Evolutionary conservation across 331 rosid genomes (phyloP).

Genomic region (Phaseolus coccineus): DNA sequence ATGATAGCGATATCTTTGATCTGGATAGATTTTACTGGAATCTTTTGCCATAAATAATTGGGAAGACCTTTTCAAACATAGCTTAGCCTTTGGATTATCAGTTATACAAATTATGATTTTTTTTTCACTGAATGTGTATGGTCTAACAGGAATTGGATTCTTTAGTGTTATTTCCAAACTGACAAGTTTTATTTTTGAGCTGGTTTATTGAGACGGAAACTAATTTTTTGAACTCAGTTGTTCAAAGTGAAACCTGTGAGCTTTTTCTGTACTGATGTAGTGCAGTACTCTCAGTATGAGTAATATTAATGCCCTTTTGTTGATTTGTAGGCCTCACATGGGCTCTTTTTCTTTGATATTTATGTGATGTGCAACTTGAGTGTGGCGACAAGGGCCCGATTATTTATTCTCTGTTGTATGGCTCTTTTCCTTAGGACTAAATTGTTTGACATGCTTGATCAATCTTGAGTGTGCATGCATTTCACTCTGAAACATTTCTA

Average conservation of each 20-base stretch:
- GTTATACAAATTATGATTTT: constrained; percentile 18
- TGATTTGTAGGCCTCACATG: background rate
- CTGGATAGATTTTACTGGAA: constrained; percentile 20
- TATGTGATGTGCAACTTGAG: background rate
- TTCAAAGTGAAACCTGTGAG: background rate
- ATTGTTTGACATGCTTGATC: constrained; percentile 22
- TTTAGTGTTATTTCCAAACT: constrained; percentile 16
- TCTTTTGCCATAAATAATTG: constrained; percentile 5
- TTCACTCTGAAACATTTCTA: background rate
- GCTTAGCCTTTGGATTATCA: constrained; percentile 21
- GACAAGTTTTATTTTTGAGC: constrained; percentile 4
- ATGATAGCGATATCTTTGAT: constrained; percentile 1
- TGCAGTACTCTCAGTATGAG: constrained; percentile 11
- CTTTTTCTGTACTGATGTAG: background rate
- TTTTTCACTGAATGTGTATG: background rate
- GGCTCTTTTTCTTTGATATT: background rate
- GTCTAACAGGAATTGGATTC: background rate
- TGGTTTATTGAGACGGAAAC: constrained; percentile 15
- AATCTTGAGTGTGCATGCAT: constrained; percentile 19
- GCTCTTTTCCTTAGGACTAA: background rate
- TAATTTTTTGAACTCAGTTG: constrained; percentile 16
- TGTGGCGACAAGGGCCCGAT: constrained; percentile 12
- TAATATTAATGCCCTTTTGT: background rate
- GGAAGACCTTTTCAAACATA: constrained; percentile 12
- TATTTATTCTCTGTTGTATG: background rate